phyloP scores from a whole-genome alignment of 306 rosid species.

The Ammopiptanthus mongolicus region DNA sequence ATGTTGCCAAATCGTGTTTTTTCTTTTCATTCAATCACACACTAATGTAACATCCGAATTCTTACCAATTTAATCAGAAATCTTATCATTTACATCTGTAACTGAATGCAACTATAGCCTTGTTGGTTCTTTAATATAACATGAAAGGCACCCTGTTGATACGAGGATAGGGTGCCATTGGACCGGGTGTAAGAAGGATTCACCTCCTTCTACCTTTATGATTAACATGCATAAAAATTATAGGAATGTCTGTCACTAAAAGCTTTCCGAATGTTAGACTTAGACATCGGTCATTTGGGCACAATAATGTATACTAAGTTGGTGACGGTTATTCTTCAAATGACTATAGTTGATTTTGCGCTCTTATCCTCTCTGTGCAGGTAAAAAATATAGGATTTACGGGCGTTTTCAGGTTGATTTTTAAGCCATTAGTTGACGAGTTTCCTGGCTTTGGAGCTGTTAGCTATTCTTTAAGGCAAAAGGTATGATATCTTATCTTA shows the following conservation, averaged over 20 bases:
- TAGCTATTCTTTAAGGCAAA: conserved; percentile 83
- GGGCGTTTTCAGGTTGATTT: conserved; percentile 89
- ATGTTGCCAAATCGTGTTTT: not conserved
- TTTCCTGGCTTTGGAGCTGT: conserved; percentile 97
- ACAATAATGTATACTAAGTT: not conserved
- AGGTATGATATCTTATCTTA: conserved; percentile 46
- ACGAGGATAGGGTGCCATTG: not conserved
- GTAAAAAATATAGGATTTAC: conserved; percentile 94
- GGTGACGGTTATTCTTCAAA: conserved; percentile 2
- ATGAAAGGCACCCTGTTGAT: not conserved
- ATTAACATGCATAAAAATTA: not conserved
- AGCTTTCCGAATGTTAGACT: conserved; percentile 6
- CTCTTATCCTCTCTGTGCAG: conserved; percentile 38
- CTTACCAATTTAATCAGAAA: not conserved
- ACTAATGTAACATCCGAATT: not conserved
- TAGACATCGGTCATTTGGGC: not conserved
- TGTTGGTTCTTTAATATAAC: not conserved
- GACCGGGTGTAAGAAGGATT: not conserved
- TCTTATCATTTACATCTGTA: not conserved
- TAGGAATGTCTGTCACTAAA: not conserved
- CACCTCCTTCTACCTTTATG: conserved; percentile 3
- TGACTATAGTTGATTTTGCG: conserved; percentile 13
- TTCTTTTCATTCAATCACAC: conserved; percentile 18
- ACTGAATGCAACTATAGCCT: not conserved
- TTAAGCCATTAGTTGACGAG: conserved; percentile 86